phyloP scores from a whole-genome alignment of 306 rosid genomes.

The Cucumis hystrix region DNA sequence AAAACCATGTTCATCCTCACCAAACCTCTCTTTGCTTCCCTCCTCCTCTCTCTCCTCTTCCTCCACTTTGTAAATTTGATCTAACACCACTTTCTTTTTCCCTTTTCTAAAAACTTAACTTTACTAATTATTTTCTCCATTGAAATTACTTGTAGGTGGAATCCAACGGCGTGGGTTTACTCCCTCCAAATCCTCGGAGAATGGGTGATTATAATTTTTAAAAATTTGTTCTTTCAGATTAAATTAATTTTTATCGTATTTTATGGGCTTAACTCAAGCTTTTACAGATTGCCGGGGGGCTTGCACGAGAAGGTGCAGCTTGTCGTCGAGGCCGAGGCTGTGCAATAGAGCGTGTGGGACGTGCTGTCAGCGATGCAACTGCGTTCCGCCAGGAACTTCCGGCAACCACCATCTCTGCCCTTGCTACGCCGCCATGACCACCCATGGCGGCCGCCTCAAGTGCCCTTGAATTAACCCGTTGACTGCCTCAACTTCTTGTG shows the following conservation, averaged over 20 bases:
- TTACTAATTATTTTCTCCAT: too few relatives aligned
- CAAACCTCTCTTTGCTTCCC: not conserved
- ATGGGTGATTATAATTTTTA: not conserved
- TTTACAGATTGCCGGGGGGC: conserved; percentile 21
- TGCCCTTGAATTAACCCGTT: conserved; percentile 29
- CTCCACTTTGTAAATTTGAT: not conserved
- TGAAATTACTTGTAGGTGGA: not conserved
- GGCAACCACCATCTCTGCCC: conserved; percentile 54
- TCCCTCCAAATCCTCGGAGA: not conserved
- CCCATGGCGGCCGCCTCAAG: conserved; percentile 58
- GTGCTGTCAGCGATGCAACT: conserved; percentile 50
- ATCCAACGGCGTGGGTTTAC: not conserved
- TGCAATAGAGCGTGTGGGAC: conserved; percentile 67
- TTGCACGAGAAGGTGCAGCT: conserved; percentile 31
- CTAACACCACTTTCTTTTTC: not conserved
- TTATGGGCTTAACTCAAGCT: not conserved
- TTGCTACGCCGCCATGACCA: conserved; percentile 50
- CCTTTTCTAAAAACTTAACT: too few relatives aligned
- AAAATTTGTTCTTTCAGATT: not conserved
- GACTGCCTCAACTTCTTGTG: not conserved
- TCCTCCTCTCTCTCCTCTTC: not conserved
- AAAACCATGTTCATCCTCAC: not conserved
- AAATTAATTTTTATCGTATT: not conserved
- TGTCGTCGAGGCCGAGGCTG: conserved; percentile 33
- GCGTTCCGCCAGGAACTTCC: conserved; percentile 68